These are phyloP conservation scores for Aspergillus sclerotioniger DNA, from an alignment of 495 filamentous ascomycete genomes.

Conservation along the genomic window DNA sequence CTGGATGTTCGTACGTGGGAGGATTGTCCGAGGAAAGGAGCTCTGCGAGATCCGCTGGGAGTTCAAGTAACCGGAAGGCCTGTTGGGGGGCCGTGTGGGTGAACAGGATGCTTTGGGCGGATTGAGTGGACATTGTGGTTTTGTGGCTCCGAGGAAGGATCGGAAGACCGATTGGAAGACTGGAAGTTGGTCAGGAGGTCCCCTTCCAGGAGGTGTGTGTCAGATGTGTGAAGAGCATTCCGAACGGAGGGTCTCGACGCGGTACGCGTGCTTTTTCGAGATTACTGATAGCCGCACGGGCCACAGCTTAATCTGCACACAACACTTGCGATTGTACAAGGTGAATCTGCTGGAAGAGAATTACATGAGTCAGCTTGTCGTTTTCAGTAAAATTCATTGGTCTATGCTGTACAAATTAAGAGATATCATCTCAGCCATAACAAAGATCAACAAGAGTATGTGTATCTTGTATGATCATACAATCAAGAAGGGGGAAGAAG, in stretches of 20 bases:
- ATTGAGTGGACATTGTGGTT: slow-evolving; percentile 58
- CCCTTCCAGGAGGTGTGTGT: background rate
- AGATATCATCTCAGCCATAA: slow-evolving; percentile 1
- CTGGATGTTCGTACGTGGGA: slow-evolving; percentile 51
- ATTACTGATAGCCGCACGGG: slow-evolving; percentile 31
- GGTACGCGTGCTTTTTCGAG: slow-evolving; percentile 21
- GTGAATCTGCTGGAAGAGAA: too few relatives aligned
- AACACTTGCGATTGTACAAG: too few relatives aligned
- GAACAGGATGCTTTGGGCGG: slow-evolving; percentile 59
- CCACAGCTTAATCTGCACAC: slow-evolving; percentile 29
- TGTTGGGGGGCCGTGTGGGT: slow-evolving; percentile 58
- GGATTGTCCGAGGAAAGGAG: slow-evolving; percentile 60
- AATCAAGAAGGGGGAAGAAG: slow-evolving; percentile 10
- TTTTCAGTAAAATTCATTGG: background rate
- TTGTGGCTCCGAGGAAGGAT: background rate
- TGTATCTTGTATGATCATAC: background rate
- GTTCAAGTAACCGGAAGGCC: slow-evolving; percentile 75
- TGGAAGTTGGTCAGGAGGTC: too few relatives aligned
- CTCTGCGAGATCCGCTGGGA: slow-evolving; percentile 69
- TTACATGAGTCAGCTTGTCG: background rate
- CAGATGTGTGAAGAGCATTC: background rate
- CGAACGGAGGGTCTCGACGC: slow-evolving; percentile 2
- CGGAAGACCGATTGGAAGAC: too few relatives aligned
- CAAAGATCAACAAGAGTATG: slow-evolving; percentile 1
- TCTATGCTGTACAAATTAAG: slow-evolving; percentile 5